A percentile compares a stretch with the other conserved stretches of the same genome.
These are phyloP conservation scores for Penicillium sclerotiorum DNA, from an alignment of 2,329 filamentous ascomycete species.

Conservation along the genomic window DNA sequence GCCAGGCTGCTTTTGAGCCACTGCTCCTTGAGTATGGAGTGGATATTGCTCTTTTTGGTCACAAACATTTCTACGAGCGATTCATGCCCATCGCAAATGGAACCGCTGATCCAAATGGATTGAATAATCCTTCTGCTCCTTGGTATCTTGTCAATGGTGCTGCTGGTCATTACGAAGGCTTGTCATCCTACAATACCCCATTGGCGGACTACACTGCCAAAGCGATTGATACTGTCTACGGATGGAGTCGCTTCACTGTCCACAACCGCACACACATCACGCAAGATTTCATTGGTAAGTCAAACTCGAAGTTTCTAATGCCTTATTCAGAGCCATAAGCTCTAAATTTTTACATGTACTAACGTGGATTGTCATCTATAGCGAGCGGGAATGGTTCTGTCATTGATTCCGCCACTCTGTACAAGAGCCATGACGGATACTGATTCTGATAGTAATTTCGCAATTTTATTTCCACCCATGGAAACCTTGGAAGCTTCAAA, in stretches of 20 bases:
- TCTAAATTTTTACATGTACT: background rate
- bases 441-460: background rate
- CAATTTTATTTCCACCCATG: too few relatives aligned
- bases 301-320: background rate
- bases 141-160: slow-evolving; percentile 34
- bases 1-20: slow-evolving; percentile 10
- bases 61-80: slow-evolving; percentile 8
- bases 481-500: too few relatives aligned
- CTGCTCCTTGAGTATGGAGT: slow-evolving; percentile 9
- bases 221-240: slow-evolving; percentile 36
- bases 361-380: background rate
- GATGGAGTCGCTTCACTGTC: slow-evolving; percentile 44
- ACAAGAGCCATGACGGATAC: slow-evolving; percentile 10
- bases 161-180: slow-evolving; percentile 34
- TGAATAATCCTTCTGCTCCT: slow-evolving; percentile 28
- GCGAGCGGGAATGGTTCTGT: slow-evolving; percentile 13
- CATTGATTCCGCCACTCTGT: slow-evolving; percentile 14
- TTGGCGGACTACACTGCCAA: slow-evolving; percentile 31
- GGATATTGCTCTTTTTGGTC: slow-evolving; percentile 10
- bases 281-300: slow-evolving; percentile 37
- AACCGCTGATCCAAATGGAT: slow-evolving; percentile 15
- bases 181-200: slow-evolving; percentile 26
- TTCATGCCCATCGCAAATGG: slow-evolving; percentile 8
- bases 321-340: background rate
- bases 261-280: slow-evolving; percentile 46